phyloP scores from a whole-genome alignment of 192 early-diverging fungal genomes.

The Haplosporangium gracile region DNA sequence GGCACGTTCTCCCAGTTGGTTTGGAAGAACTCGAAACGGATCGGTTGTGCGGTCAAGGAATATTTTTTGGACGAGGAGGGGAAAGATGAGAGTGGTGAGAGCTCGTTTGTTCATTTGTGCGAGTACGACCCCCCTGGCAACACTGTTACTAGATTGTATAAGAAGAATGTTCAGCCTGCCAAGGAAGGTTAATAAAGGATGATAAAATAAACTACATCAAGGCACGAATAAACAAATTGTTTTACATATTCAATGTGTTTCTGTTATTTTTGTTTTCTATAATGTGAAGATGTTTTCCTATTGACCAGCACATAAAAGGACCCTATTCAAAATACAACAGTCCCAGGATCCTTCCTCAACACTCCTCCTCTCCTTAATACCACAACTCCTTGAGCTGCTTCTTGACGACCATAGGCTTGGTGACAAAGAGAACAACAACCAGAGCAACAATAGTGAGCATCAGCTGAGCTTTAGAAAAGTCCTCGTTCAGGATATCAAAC shows the following conservation, averaged over 20 bases:
- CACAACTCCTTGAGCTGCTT: slow-evolving; percentile 51
- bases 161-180: neutral
- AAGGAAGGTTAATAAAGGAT: too few relatives aligned
- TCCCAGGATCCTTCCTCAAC: too few relatives aligned
- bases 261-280: too few relatives aligned
- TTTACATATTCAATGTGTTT: too few relatives aligned
- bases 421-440: slow-evolving; percentile 78
- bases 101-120: neutral
- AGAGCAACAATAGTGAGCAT: slow-evolving; percentile 87
- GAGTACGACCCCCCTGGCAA: neutral
- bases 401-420: slow-evolving; percentile 77
- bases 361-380: slow-evolving; percentile 26
- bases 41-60: neutral
- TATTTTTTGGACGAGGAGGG: neutral
- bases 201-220: too few relatives aligned
- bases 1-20: neutral
- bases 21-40: neutral
- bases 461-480: slow-evolving; percentile 90
- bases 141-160: neutral
- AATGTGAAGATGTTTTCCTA: neutral
- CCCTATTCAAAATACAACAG: too few relatives aligned
- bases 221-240: too few relatives aligned
- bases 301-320: neutral
- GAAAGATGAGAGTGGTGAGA: neutral
- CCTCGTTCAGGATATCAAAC: slow-evolving; percentile 94